A percentile compares a stretch with the other conserved stretches of the same genome.
These are phyloP conservation scores for Coemansia sp. DNA, from an alignment of 192 early-diverging fungal genomes.

Conservation along the genomic window DNA sequence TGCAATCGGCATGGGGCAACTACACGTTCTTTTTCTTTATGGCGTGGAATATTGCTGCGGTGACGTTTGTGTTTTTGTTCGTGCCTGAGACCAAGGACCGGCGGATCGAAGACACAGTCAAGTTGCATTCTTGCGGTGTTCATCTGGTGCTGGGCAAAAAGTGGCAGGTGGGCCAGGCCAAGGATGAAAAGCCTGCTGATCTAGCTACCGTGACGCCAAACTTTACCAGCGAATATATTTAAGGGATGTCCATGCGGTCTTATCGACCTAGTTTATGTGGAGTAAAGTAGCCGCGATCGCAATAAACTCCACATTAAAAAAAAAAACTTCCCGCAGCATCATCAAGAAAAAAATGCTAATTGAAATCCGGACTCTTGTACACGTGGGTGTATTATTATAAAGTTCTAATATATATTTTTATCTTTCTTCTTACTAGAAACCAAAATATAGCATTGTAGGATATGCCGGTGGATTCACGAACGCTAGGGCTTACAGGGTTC, in stretches of 20 bases:
- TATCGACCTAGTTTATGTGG: too few species aligned
- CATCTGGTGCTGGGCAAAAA: constrained; percentile 52
- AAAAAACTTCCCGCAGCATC: background rate
- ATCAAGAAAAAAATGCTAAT: background rate
- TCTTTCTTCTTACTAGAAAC: constrained; percentile 5
- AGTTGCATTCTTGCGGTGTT: constrained; percentile 44
- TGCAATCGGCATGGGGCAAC: constrained; percentile 52
- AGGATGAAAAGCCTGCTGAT: background rate
- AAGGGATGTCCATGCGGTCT: background rate
- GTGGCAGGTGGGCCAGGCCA: constrained; percentile 40
- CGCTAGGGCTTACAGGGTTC: constrained; percentile 44
- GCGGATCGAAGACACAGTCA: constrained; percentile 65
- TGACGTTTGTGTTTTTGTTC: constrained; percentile 65
- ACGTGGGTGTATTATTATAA: background rate
- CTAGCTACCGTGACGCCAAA: background rate
- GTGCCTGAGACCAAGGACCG: constrained; percentile 85
- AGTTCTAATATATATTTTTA: background rate
- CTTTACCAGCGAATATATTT: constrained; percentile 1
- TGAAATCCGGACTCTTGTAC: background rate
- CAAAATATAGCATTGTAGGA: background rate
- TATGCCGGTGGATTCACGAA: constrained; percentile 48
- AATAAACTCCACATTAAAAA: background rate
- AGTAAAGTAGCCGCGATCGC: too few species aligned
- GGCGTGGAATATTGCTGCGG: constrained; percentile 60
- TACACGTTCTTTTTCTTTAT: constrained; percentile 70